phyloP scores from a whole-genome alignment of 2,329 filamentous ascomycete species.

The Plectosphaerella plurivora region DNA sequence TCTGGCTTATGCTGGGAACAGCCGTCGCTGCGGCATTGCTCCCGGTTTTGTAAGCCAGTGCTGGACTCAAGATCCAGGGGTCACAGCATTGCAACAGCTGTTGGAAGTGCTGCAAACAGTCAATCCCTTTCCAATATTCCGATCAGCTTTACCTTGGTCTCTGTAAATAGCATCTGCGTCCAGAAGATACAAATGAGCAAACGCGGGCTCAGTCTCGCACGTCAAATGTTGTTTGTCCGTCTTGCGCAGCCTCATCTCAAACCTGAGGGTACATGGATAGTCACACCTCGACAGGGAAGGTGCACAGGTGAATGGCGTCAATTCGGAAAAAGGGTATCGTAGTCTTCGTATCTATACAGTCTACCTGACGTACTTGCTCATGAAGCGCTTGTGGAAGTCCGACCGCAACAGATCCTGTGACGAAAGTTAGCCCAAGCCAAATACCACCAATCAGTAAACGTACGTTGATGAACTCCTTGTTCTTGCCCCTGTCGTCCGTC shows the following conservation, averaged over 20 bases:
- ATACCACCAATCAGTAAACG: slow-evolving; percentile 23
- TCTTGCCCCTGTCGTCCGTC: slow-evolving; percentile 83
- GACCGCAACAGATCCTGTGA: slow-evolving; percentile 77
- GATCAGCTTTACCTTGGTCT: too few relatives aligned
- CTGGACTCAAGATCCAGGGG: not conserved
- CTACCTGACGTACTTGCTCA: slow-evolving; percentile 65
- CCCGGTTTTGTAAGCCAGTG: not conserved
- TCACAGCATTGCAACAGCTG: too few relatives aligned
- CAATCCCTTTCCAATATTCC: too few relatives aligned
- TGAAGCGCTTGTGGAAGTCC: slow-evolving; percentile 97
- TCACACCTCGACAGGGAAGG: too few relatives aligned
- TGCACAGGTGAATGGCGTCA: too few relatives aligned
- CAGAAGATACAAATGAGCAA: too few relatives aligned
- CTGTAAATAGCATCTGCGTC: too few relatives aligned
- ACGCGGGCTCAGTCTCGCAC: too few relatives aligned
- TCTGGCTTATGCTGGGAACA: not conserved
- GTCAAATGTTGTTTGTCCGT: too few relatives aligned
- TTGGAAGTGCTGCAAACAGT: too few relatives aligned
- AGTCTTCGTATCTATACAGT: not conserved
- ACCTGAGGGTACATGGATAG: too few relatives aligned
- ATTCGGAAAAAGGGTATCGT: not conserved
- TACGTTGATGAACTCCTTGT: slow-evolving; percentile 95
- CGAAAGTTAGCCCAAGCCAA: not conserved
- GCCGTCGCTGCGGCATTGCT: not conserved
- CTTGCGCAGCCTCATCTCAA: too few relatives aligned